Base-by-base conservation (phyloP, 495 filamentous ascomycete species). In the Halenospora varia region DNA sequence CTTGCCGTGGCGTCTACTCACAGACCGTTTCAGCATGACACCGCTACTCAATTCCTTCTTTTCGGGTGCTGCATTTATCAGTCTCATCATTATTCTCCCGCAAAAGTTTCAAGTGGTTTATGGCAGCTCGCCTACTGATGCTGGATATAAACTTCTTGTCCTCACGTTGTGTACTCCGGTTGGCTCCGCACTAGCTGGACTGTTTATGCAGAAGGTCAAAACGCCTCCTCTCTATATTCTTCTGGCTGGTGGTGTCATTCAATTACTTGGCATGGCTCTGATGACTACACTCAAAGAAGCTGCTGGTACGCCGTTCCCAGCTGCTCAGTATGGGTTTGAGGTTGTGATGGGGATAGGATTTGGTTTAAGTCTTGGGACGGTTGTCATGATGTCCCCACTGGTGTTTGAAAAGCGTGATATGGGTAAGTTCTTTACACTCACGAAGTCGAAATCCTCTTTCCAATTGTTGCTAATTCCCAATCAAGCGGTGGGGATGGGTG, bases 61-160 rank as follows among this genome's bases (percentile, higher is more conserved):
- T 25, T 3, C 9, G 8, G 47, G 47, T 8, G 22, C 23, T 8
- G 66, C 78, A 9, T 84, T 78, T 59, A 77, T 83, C 22, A 66
- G 76, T 3, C 71, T 76, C 51, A 69, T 84, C 4, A 74, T 87
- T 35, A 75, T 82, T 44, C 72, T 87, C 15, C 82, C 84, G 4
- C 79, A 84, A 59, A 75, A 80, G 47, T 82, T 84, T 41, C 82
- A 85, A 56, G 70, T 82, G 20, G 75, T 84, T 22, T 73, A 80
- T 41, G 68, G 65, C 10, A 71, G 74, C 60, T 73, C 60, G 52
- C 62, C 80, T 3, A 64, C 77, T 52, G 52, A 53, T 24, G 77
- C 85, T 0, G 86, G 84, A 19, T 66, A 85, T 17, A 74, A 82
- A 29, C 67, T 89, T 42, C 72, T 86, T 8, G 79, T 80, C 1